Percentiles rank a stretch among this genome's conserved stretches.
These are phyloP conservation scores for Eutrema japonicum DNA, from an alignment of 345 rosid genomes.

Conservation along the genomic window DNA sequence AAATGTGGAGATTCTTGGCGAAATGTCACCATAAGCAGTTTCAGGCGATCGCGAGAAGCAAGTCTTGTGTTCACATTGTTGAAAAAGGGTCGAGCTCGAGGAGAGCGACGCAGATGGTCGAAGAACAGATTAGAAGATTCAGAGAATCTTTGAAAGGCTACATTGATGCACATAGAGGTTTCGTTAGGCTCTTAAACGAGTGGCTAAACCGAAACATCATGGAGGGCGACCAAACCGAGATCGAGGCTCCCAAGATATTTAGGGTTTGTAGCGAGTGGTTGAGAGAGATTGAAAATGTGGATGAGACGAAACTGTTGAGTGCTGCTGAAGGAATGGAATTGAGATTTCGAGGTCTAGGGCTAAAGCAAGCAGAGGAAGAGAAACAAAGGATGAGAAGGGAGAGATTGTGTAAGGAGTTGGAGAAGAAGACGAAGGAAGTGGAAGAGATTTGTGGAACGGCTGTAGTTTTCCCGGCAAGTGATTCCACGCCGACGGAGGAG, in stretches of 20 bases:
- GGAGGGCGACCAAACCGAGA: constrained; percentile 34
- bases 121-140: constrained; percentile 36
- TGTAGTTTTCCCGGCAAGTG: background rate
- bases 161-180: constrained; percentile 42
- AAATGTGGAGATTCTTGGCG: constrained; percentile 41
- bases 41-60: constrained; percentile 19
- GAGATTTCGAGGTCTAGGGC: constrained; percentile 40
- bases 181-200: constrained; percentile 42
- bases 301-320: constrained; percentile 37
- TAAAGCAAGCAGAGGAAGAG: constrained; percentile 47
- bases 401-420: constrained; percentile 34
- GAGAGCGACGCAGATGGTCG: constrained; percentile 35
- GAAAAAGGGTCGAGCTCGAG: constrained; percentile 29
- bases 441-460: constrained; percentile 10
- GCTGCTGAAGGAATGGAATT: constrained; percentile 41
- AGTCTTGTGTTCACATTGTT: constrained; percentile 44
- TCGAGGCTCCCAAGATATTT: constrained; percentile 47
- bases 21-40: constrained; percentile 49
- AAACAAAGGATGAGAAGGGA: constrained; percentile 36
- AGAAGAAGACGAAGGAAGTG: constrained; percentile 23
- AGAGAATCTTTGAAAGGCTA: constrained; percentile 40
- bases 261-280: constrained; percentile 43
- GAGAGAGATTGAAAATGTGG: constrained; percentile 39
- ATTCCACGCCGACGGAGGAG: background rate
- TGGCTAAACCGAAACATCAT: constrained; percentile 47